Conservation (phyloP, 2,329 filamentous ascomycete species). For the Exophiala bonariae region DNA sequence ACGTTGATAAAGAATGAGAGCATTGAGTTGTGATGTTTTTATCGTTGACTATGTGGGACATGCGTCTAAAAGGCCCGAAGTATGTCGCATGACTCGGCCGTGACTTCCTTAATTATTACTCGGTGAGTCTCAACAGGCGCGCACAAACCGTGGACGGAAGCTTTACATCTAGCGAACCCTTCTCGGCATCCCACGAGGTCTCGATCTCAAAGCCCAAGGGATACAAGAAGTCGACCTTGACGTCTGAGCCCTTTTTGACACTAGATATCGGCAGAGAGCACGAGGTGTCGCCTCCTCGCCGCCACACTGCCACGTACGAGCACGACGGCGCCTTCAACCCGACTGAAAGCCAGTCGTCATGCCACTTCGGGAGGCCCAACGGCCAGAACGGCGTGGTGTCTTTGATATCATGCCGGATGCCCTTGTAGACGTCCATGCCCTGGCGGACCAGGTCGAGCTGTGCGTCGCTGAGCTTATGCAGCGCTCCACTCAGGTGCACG, state of each 20-base stretch:
- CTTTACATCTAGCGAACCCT: constrained; percentile 1
- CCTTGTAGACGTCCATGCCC: constrained; percentile 34
- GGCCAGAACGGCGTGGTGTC: constrained; percentile 34
- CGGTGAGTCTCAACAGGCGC: not conserved
- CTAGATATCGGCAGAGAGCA: not conserved
- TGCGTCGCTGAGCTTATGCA: constrained; percentile 28
- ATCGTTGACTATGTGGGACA: too few species aligned
- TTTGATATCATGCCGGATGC: constrained; percentile 27
- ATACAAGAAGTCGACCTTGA: constrained; percentile 10
- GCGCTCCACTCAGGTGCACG: constrained; percentile 34
- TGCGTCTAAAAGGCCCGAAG: too few species aligned
- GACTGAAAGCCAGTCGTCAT: constrained; percentile 34
- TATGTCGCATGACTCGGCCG: too few species aligned
- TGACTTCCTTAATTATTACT: too few species aligned
- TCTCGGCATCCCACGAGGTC: constrained; percentile 1
- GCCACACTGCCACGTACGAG: constrained; percentile 28
- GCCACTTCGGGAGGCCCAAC: constrained; percentile 34
- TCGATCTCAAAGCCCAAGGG: constrained; percentile 1
- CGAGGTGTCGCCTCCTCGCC: constrained; percentile 11
- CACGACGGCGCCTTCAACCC: constrained; percentile 24
- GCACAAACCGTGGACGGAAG: constrained; percentile 3
- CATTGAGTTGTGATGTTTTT: too few species aligned
- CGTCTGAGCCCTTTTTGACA: not conserved
- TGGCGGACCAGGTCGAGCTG: constrained; percentile 32
- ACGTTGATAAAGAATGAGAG: too few species aligned